Base-by-base conservation (phyloP, 768 basidiomycete species). In the Wakefieldia striispora region DNA sequence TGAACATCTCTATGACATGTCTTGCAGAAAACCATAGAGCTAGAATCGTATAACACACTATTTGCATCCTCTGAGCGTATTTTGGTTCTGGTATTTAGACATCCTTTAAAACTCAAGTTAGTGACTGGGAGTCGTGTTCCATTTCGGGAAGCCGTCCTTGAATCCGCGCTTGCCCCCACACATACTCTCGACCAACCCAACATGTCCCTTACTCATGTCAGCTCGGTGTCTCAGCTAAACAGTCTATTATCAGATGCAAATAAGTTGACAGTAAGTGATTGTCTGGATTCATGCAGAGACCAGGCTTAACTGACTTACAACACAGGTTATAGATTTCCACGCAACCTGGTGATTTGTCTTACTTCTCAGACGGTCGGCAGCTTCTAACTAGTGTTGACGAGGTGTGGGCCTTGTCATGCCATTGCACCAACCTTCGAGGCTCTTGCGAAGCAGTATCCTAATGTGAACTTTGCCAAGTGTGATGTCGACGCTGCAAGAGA, bases 331-430 rank as follows among this genome's bases (percentile, higher is more conserved):
- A 52, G 90, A 92, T 69, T 92, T 92, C 61, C 87, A 91, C 65
- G 90, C 90, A 47, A 79, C 83, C 53, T 92, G 90, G 90, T 88
- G 56, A 56, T 70, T 57, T 36, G 6, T 50, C 31, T 53, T 43
- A 40, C 38, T 40, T 43, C 21, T 45, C 20, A 40, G n/a, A 17
- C 46, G 17, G 21, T 50, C 41, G 44, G n/a, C 36, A 29, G 2
- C n/a, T 42, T 47, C 52, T 63, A 39, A 49, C 26, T 37, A 7
- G 42, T 49, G 14, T 40, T 39, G 34, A 35, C 52, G 56, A 91
- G 89, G 91, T 92, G 90, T 75, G 84, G 86, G 2, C 91, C 91
- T 31, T 93, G 90, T 63, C 88, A 89, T 66, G 75, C 76, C 36
- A 93, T 93, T 54, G 90, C 89, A 3, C 91, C 91, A 2, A 69